Evolutionary conservation across 169 alveolate genomes (phyloP), one percentile per base, ranked within the genome.

Genomic region (Babesia bigemina): DNA sequence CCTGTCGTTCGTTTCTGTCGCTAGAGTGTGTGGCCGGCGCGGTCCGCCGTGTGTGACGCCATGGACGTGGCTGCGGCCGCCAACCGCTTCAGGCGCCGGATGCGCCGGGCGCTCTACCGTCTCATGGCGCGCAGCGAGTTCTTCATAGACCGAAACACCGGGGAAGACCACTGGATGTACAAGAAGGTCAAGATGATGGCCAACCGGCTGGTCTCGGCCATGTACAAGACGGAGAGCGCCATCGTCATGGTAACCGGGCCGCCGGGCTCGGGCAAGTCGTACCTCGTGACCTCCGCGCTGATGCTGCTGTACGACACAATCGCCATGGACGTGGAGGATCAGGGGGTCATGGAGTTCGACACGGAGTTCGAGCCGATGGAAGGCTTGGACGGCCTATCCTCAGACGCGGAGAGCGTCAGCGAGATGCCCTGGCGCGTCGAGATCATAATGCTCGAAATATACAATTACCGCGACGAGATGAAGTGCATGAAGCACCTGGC

Each of bases 381-480:
- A 33, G 10, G 39, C 39, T 4, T 33, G 6, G 19, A 45, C 14
- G 19, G 17, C 50, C 2, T 13, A 2, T 2, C n/a, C 19, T 45
- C 50, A 1, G 50, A 10, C n/a, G 50, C 19, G n/a, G 50, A 2
- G n/a, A 13, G n/a, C 8, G n/a, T 16, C 50, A 16, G 50, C 14
- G 66, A 58, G 59, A 58, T 63, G 52, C 55, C 56, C 56, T 71
- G 86, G 63, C 49, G 44, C 22, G 63, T 85, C n/a, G 69, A 79
- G 75, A 39, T 58, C n/a, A 60, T 85, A n/a, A 55, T 76, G 21
- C 63, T 88, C 19, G 84, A 85, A 49, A 81, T 90, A n/a, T 85
- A 88, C 62, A 67, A 85, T 61, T 76, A 88, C 61, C 70, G 70
- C 61, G 91, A 88, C 36, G 93, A 88, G 39, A 48, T 79, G 50